These are phyloP conservation scores for Cutaneotrichosporon sp. DNA, from an alignment of 1,284 basidiomycete species.

Conservation along the genomic window DNA sequence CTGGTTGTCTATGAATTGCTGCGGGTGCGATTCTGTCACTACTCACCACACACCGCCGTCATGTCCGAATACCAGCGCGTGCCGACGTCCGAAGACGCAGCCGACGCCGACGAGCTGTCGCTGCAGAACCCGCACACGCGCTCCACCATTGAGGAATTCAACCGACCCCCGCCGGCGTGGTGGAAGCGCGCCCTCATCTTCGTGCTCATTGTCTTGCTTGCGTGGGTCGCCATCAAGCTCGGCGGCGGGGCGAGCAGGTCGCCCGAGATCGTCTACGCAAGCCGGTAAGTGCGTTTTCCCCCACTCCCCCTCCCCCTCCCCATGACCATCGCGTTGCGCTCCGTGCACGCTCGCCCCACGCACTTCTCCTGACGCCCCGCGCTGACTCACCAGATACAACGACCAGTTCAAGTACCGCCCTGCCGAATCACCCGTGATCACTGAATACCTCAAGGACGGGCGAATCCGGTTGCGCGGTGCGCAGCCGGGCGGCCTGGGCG, in stretches of 20 bases:
- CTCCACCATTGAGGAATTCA: constrained; percentile 33
- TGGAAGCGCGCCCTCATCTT: constrained; percentile 41
- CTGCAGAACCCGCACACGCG: constrained; percentile 11
- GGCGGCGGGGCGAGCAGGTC: constrained; percentile 11
- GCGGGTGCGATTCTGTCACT: neutral
- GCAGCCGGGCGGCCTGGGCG: constrained; percentile 42
- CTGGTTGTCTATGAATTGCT: too few species aligned
- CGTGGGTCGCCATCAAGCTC: constrained; percentile 33
- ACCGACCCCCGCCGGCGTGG: constrained; percentile 38
- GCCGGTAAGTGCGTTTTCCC: constrained; percentile 30
- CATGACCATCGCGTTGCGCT: neutral
- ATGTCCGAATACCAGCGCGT: constrained; percentile 18
- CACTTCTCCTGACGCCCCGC: neutral
- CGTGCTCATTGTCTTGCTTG: constrained; percentile 30
- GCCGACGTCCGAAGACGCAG: constrained; percentile 9
- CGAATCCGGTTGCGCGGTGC: constrained; percentile 47
- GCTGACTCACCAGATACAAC: constrained; percentile 41
- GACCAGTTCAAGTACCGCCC: constrained; percentile 50
- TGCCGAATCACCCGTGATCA: constrained; percentile 49
- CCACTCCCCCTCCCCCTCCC: neutral
- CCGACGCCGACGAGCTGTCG: constrained; percentile 8
- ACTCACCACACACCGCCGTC: neutral
- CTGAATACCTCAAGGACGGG: constrained; percentile 46
- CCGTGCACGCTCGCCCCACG: neutral
- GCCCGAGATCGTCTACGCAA: constrained; percentile 46